A percentile compares a stretch with the other conserved stretches of the same genome.
Conservation (phyloP, 495 filamentous ascomycete species). For the Margaritispora aquatica region DNA sequence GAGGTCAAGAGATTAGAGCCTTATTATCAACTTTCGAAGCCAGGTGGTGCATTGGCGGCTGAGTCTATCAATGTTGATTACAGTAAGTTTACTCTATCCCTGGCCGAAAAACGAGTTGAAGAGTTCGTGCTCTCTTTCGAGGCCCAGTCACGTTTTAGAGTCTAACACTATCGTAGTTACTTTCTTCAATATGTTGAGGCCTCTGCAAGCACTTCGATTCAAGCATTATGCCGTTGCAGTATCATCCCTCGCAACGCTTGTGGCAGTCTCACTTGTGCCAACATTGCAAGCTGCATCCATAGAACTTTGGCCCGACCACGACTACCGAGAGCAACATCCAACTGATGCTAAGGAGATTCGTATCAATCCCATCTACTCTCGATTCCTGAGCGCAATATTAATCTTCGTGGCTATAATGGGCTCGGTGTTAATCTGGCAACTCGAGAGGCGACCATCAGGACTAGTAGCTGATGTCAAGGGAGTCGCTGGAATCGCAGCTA, state of each 20-base stretch:
- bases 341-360: conserved; percentile 40
- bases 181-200: conserved; percentile 52
- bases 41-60: conserved; percentile 54
- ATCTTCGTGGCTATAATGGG: conserved; percentile 50
- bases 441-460: conserved; percentile 54
- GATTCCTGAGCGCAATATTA: conserved; percentile 46
- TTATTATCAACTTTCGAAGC: conserved; percentile 66
- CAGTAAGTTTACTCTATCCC: conserved; percentile 39
- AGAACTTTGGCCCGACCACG: conserved; percentile 41
- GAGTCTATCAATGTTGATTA: conserved; percentile 71
- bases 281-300: conserved; percentile 50
- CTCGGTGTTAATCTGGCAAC: conserved; percentile 48
- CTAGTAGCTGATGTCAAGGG: conserved; percentile 63
- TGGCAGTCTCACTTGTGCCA: conserved; percentile 48
- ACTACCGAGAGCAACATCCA: conserved; percentile 18
- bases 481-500: conserved; percentile 66
- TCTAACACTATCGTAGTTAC: background rate
- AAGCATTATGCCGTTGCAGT: conserved; percentile 60
- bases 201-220: conserved; percentile 50
- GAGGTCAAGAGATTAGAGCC: conserved; percentile 70
- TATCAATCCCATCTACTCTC: conserved; percentile 52
- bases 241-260: conserved; percentile 52
- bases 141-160: too few relatives aligned
- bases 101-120: too few relatives aligned
- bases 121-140: too few relatives aligned